Conservation (phyloP, 2,329 filamentous ascomycete species). For the Trichoderma cornu-damae region DNA sequence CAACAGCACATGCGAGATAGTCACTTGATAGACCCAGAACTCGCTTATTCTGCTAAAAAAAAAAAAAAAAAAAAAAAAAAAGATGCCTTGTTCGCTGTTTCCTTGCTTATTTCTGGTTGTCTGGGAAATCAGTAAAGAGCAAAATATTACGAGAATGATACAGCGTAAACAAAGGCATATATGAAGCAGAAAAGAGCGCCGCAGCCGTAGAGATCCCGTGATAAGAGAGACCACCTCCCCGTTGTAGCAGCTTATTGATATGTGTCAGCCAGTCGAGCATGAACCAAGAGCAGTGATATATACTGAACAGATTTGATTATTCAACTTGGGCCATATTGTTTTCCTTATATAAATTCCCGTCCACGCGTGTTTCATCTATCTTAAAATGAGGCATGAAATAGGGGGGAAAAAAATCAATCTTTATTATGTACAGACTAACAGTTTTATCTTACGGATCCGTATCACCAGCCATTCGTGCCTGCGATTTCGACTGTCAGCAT, state of each 20-base stretch:
- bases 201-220: neutral
- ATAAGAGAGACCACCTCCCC: neutral
- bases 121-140: neutral
- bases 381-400: neutral
- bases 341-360: neutral
- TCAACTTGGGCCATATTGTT: neutral
- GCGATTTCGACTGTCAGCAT: slow-evolving; percentile 24
- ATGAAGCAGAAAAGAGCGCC: neutral
- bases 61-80: too few species aligned
- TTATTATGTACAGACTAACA: slow-evolving; percentile 36
- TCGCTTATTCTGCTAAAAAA: neutral
- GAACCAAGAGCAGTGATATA: neutral
- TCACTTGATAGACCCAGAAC: neutral
- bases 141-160: neutral
- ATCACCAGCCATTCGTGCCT: slow-evolving; percentile 54
- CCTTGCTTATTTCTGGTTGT: neutral
- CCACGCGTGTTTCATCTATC: neutral
- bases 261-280: neutral
- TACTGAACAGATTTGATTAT: neutral
- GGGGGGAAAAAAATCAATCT: slow-evolving; percentile 2
- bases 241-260: neutral
- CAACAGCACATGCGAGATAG: neutral
- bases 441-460: slow-evolving; percentile 42
- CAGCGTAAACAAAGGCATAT: neutral
- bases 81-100: neutral